phyloP scores from a whole-genome alignment of 805 yeast species.

The Groenewaldozyma salmanticensis region DNA sequence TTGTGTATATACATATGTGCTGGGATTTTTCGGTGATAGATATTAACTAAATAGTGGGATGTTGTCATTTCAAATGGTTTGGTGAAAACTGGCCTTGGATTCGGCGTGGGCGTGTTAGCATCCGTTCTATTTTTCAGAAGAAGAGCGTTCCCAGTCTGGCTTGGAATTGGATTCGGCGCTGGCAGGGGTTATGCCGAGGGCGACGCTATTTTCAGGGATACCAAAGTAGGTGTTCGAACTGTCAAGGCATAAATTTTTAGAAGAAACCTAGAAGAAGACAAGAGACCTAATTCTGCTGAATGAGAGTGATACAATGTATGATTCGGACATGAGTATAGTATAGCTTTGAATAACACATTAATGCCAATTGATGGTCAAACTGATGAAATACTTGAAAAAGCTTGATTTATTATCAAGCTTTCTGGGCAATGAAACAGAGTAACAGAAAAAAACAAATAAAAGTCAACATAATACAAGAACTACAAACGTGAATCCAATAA shows the following conservation, averaged over 20 bases:
- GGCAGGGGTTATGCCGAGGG: conserved; percentile 99
- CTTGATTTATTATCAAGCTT: no score
- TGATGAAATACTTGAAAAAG: no score
- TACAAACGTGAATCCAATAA: no score
- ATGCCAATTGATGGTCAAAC: no score
- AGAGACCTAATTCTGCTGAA: no score
- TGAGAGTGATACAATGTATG: neutral
- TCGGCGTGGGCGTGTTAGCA: conserved; percentile 92
- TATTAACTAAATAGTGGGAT: conserved; percentile 54
- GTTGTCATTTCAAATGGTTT: conserved; percentile 87
- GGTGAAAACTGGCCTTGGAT: conserved; percentile 92
- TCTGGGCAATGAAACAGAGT: no score
- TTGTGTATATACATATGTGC: neutral
- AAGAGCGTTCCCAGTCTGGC: conserved; percentile 96
- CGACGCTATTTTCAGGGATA: conserved; percentile 78
- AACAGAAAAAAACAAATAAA: no score
- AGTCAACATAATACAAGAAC: no score
- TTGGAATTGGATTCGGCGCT: conserved; percentile 93
- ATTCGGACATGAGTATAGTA: neutral
- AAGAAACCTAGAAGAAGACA: no score
- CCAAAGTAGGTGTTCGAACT: conserved; percentile 24
- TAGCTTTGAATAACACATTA: no score
- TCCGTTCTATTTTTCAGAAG: conserved; percentile 85
- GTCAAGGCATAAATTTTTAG: conserved; percentile 24
- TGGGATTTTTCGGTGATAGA: neutral